Percentiles rank a stretch among this genome's conserved stretches.
phyloP scores from a whole-genome alignment of 2,329 filamentous ascomycete species.

The Volutella citrinella region DNA sequence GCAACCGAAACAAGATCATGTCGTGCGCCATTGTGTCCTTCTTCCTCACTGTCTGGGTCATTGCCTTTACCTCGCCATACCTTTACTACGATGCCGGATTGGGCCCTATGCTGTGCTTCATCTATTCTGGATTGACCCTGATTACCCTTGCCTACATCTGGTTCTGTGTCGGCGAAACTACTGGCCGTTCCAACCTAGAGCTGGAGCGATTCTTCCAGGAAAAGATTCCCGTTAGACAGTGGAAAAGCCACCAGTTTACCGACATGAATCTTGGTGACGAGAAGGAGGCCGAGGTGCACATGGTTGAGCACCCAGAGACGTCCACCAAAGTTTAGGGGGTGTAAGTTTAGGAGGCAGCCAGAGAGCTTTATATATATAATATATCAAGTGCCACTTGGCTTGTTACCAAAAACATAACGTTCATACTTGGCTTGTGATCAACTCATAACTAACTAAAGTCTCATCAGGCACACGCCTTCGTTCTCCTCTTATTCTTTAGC shows the following conservation, averaged over 20 bases:
- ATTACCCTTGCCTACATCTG: constrained; percentile 29
- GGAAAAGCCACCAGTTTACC: constrained; percentile 18
- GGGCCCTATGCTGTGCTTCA: constrained; percentile 32
- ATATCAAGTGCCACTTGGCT: too few relatives aligned
- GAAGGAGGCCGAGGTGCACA: too few relatives aligned
- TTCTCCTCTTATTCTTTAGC: too few relatives aligned
- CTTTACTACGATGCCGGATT: constrained; percentile 30
- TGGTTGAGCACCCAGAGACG: too few relatives aligned
- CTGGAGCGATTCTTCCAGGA: constrained; percentile 38
- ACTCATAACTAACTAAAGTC: too few relatives aligned
- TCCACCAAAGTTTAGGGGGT: too few relatives aligned
- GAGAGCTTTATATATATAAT: too few relatives aligned
- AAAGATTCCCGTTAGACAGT: constrained; percentile 30
- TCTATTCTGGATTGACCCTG: constrained; percentile 29
- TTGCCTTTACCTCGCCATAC: constrained; percentile 32
- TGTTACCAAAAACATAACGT: too few relatives aligned
- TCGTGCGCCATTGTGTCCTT: constrained; percentile 37
- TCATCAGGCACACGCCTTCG: too few relatives aligned
- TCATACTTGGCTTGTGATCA: too few relatives aligned
- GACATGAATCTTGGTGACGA: too few relatives aligned
- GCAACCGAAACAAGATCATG: constrained; percentile 44
- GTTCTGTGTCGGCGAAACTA: constrained; percentile 40
- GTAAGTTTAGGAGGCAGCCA: too few relatives aligned
- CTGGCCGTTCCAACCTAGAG: constrained; percentile 32
- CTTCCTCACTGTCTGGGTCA: constrained; percentile 31